Base-by-base conservation (phyloP, 805 yeast genomes). In the Yamadazyma philogaea region DNA sequence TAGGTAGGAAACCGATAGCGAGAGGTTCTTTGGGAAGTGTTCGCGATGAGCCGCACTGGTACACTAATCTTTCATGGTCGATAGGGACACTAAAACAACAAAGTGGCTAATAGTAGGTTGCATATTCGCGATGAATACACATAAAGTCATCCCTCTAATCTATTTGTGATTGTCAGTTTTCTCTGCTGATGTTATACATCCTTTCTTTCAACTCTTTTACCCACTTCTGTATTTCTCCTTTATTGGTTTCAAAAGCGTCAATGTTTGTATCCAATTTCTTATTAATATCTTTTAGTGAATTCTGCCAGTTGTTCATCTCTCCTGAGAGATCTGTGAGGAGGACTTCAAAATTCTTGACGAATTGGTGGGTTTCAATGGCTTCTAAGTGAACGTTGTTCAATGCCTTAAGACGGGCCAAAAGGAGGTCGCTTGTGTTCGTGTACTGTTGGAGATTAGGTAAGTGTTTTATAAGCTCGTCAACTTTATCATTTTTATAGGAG, bases 321-420 rank as follows among this genome's bases (percentile, higher is more conserved):
- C 34, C 36, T 17, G 49, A 40, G 39, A 70, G 43, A 11, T 50
- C 52, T 3, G 40, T 43, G 19, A 70, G 34, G n/a, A 55, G 48
- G 19, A 44, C 39, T 38, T 68, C 75, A 11, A 70, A 36, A 3
- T 50, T 50, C 3, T 49, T 45, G 3, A 61, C 55, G 8, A 57
- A 48, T 4, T 50, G 49, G 20, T 64, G 58, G 6, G 61, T 49
- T n/a, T 45, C 52, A 7, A 62, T 66, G 15, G 66, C 38, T 14
- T 62, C 66, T 6, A 57, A 41, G 46, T 70, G 74, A 2, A 66
- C 56, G 2, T 46, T 42, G 40, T 65, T 61, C 33, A 70, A 55
- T 2, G 62, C 45, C 32, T 61, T 59, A 30, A 70, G 55, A 22
- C 75, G 42, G 7, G 41, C 30, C 0, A 67, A 30, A 7, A 67